phyloP scores from a whole-genome alignment of 495 filamentous ascomycete genomes.

The Bacidia rubella region DNA sequence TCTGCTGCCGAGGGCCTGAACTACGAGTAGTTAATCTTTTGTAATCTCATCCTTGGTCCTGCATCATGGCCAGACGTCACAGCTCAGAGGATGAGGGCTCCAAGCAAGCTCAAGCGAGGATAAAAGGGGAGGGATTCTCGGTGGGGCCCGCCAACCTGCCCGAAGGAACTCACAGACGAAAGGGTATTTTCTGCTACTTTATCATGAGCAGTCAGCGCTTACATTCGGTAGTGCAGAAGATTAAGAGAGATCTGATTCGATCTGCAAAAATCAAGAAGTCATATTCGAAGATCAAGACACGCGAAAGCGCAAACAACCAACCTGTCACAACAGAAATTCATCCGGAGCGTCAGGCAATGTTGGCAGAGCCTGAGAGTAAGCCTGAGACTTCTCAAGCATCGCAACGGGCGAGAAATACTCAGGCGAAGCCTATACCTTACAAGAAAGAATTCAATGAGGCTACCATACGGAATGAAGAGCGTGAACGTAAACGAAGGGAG shows the following conservation, averaged over 20 bases:
- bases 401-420: conserved; percentile 24
- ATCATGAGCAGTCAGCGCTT: not conserved
- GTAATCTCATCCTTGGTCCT: too few species aligned
- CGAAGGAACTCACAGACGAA: conserved; percentile 81
- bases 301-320: conserved; percentile 28
- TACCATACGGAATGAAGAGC: conserved; percentile 48
- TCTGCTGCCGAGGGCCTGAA: too few species aligned
- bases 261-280: conserved; percentile 90
- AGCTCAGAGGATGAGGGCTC: too few species aligned
- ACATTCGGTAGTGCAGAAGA: conserved; percentile 58
- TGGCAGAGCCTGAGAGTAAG: conserved; percentile 34
- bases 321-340: conserved; percentile 46
- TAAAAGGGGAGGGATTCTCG: conserved; percentile 38
- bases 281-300: conserved; percentile 74
- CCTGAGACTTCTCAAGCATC: conserved; percentile 9
- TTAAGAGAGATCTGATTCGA: conserved; percentile 79
- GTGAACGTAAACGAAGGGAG: conserved; percentile 45
- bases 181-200: conserved; percentile 41
- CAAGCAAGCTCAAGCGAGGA: not conserved
- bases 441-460: conserved; percentile 62
- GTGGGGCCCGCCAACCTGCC: conserved; percentile 88
- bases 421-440: conserved; percentile 55
- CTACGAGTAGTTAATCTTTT: too few species aligned
- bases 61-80: too few species aligned
- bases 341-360: conserved; percentile 56